These are phyloP conservation scores for Didymella arachidicola DNA, from an alignment of 2,329 filamentous ascomycete species.

Conservation along the genomic window DNA sequence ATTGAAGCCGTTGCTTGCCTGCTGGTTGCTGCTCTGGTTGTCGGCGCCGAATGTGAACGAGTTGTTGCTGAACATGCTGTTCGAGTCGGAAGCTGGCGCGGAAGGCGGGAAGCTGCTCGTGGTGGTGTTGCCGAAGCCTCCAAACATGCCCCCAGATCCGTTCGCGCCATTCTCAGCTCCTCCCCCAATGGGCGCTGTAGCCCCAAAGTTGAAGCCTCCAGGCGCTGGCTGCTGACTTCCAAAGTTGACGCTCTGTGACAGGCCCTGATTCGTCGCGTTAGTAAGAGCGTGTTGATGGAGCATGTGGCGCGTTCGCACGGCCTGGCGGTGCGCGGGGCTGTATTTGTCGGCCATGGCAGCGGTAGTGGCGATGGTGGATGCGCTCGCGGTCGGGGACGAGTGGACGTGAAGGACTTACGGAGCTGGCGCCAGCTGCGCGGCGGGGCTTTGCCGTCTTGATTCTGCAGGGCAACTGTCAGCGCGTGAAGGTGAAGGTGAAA, in stretches of 20 bases:
- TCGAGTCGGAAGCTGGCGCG: slow-evolving; percentile 35
- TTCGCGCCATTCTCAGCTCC: slow-evolving; percentile 21
- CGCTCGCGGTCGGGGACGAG: slow-evolving; percentile 6
- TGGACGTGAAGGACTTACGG: slow-evolving; percentile 36
- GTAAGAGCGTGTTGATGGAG: slow-evolving; percentile 18
- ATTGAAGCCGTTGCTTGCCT: slow-evolving; percentile 36
- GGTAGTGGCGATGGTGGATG: slow-evolving; percentile 6
- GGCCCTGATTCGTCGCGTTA: slow-evolving; percentile 33
- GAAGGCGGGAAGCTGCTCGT: slow-evolving; percentile 47
- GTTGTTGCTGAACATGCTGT: slow-evolving; percentile 38
- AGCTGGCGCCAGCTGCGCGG: slow-evolving; percentile 30
- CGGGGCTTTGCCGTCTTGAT: slow-evolving; percentile 41
- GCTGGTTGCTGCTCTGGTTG: slow-evolving; percentile 32
- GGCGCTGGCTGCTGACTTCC: slow-evolving; percentile 24
- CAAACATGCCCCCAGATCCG: slow-evolving; percentile 18
- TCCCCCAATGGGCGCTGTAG: slow-evolving; percentile 28
- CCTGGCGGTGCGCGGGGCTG: slow-evolving; percentile 18
- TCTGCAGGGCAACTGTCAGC: slow-evolving; percentile 33
- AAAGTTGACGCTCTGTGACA: slow-evolving; percentile 35
- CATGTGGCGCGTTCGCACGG: slow-evolving; percentile 19
- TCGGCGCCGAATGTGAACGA: slow-evolving; percentile 44
- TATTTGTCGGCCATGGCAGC: slow-evolving; percentile 17
- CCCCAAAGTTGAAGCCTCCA: slow-evolving; percentile 35
- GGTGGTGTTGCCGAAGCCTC: slow-evolving; percentile 28
- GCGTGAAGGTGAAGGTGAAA: slow-evolving; percentile 4